Conservation (phyloP, 2,329 filamentous ascomycete species). For the Neobulgaria alba region DNA sequence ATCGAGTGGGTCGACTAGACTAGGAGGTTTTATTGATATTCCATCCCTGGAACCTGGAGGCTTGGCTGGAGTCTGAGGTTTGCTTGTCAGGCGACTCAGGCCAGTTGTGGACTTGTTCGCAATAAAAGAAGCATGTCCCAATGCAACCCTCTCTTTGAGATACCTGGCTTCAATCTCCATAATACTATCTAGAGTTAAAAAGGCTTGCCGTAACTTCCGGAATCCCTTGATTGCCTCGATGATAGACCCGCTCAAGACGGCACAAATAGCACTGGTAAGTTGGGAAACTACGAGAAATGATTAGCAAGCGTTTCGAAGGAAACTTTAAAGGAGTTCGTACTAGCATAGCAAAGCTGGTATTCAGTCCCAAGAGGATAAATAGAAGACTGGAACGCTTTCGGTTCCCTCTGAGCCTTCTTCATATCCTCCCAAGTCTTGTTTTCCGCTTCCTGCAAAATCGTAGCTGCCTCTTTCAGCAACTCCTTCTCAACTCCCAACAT, state of each 20-base stretch:
- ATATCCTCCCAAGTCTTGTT: constrained; percentile 67
- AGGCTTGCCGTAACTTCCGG: constrained; percentile 86
- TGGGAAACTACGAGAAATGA: constrained; percentile 49
- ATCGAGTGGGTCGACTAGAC: neutral
- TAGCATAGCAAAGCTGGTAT: constrained; percentile 73
- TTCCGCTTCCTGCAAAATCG: constrained; percentile 67
- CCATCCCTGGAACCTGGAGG: neutral
- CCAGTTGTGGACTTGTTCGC: constrained; percentile 3
- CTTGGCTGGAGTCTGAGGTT: neutral
- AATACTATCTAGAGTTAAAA: constrained; percentile 70
- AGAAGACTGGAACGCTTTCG: constrained; percentile 41
- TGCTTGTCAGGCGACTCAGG: neutral
- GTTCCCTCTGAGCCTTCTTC: constrained; percentile 62
- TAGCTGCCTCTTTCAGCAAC: constrained; percentile 74
- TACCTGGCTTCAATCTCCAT: constrained; percentile 62
- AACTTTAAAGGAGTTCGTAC: constrained; percentile 9
- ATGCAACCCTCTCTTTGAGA: constrained; percentile 27
- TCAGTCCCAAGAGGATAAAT: constrained; percentile 80
- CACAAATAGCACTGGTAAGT: constrained; percentile 81
- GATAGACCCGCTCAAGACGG: constrained; percentile 83
- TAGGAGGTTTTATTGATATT: constrained; percentile 1
- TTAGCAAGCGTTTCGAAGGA: constrained; percentile 1
- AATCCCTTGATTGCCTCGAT: constrained; percentile 88
- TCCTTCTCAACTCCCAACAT: constrained; percentile 88
- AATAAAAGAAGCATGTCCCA: constrained; percentile 10